Evolutionary conservation across 768 basidiomycete species (phyloP), one percentile per base, ranked within the genome.

Genomic region (Gloeostereum incarnatum): DNA sequence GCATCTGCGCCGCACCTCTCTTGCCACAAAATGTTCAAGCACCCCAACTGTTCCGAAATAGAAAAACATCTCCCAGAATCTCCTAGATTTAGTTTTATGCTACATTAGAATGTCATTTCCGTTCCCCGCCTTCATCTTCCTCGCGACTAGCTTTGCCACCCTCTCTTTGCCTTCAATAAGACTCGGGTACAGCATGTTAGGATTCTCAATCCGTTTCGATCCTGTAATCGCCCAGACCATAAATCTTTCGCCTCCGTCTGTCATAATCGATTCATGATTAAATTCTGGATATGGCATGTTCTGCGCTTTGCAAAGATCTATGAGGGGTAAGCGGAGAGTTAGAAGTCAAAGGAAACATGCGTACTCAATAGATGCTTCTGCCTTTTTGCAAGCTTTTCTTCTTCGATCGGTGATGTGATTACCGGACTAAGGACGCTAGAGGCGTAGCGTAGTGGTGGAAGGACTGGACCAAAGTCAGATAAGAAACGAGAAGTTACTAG

Each of bases 151-250:
- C 55, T 64, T 70, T 31, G 69, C 62, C 4, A 72, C 57, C 23
- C 61, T 57, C 48, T 70, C 57, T 29, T 59, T 49, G 13, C 68
- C 69, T 43, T 65, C 61, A 24, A 56, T 57, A 24, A 58, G 45
- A 20, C 50, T 65, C 21, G 40, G 39, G 41, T 68, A 71, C 16
- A 51, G 57, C 32, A 54, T 55, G 10, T n/a, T n/a, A n/a, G 57
- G 67, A n/a, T 71, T 55, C 47, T 70, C 68, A 32, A 65, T 59
- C 17, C 62, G 59, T 31, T 66, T 64, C 23, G 55, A 56, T 13
- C 63, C 66, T 29, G 70, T 60, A 40, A 66, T 55, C n/a, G 69
- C 62, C 69, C 70, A 72, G 4, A 68, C 67, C 23, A 59, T 63
- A 38, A 59, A 63, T 38, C 50, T 57, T 19, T 47, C 50, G 31